Base-by-base conservation (phyloP, 2,329 filamentous ascomycete genomes). In the Trichoderma sp. region DNA sequence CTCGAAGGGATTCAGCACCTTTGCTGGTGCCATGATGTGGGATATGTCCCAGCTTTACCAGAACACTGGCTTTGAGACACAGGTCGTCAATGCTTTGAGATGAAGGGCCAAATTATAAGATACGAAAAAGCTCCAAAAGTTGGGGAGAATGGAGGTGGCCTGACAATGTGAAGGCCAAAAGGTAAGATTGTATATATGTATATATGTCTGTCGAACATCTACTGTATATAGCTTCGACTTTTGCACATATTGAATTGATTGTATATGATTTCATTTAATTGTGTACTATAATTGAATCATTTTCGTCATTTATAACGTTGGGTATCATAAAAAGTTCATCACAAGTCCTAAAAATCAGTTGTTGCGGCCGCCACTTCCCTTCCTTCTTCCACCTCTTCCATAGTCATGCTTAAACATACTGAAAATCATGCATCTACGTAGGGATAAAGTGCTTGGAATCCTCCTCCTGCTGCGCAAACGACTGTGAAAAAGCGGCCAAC, bases 401-500 rank as follows among this genome's bases (percentile, higher is more conserved):
- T 11, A 8, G 2, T 9, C 16, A 9, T 59, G 6, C 16, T 24
- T 7, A 18, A 62, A 62, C 3, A 38, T 45, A 11, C 12, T 21
- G 11, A 21, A n/a, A 56, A 53, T n/a, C 2, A 14, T 27, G 1
- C 27, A 7, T 24, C 80, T 78, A 85, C 3, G 85, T 89, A 9
- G 87, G 87, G 38, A 94, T 90, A 74, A 94, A 93, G 50, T 89
- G 85, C 79, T 93, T 85, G 1, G 93, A 93, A 79, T 93, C 92
- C 71, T 90, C 85, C 82, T 93, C 86, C 81, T 95, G 93, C 83
- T 95, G 87, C 27, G 86, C 87, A 79, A 91, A 92, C 2, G 91
- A 91, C 83, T 95, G 88, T 0, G 91, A 92, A 80, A 95, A 95
- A 8, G 93, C 93, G 1, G 93, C 93, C 59, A 96, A 88, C 1